Evolutionary conservation across 805 yeast species (phyloP).

Genomic region (Ogataea corticis): DNA sequence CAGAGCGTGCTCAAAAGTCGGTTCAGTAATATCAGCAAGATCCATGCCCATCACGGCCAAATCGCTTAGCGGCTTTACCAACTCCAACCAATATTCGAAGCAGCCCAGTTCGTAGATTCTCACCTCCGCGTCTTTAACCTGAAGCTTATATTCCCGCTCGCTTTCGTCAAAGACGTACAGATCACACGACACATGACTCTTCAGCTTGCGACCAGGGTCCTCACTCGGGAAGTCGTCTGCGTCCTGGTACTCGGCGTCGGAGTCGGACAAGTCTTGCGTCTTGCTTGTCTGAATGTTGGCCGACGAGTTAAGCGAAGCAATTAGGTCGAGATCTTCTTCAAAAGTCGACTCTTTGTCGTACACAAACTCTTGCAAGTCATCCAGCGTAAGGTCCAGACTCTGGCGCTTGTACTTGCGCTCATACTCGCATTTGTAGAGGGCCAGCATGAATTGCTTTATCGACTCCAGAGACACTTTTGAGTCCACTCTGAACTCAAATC

Average conservation of each 20-base stretch:
- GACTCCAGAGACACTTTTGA: constrained; percentile 54
- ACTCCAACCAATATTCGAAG: constrained; percentile 56
- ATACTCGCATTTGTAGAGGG: constrained; percentile 67
- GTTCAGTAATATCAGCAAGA: constrained; percentile 55
- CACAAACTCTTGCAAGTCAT: constrained; percentile 60
- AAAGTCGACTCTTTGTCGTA: constrained; percentile 34
- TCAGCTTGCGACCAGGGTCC: constrained; percentile 18
- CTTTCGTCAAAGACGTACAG: constrained; percentile 60
- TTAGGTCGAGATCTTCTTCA: constrained; percentile 24
- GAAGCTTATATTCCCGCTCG: constrained; percentile 47
- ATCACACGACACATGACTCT: constrained; percentile 28
- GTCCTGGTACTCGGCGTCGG: constrained; percentile 32
- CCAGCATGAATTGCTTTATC: constrained; percentile 61
- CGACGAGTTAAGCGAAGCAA: constrained; percentile 20
- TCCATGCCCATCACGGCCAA: constrained; percentile 39
- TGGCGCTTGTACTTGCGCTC: constrained; percentile 69
- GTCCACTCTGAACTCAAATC: constrained; percentile 76
- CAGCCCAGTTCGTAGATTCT: constrained; percentile 45
- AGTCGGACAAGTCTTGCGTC: constrained; percentile 11
- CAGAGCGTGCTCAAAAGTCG: constrained; percentile 60
- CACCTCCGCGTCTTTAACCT: constrained; percentile 37
- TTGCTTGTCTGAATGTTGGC: constrained; percentile 10
- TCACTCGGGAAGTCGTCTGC: constrained; percentile 30
- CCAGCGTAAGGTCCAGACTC: constrained; percentile 43
- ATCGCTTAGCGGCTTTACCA: constrained; percentile 30